These are phyloP conservation scores for Arachis stenosperma DNA, from an alignment of 306 rosid genomes.

Conservation along the genomic window DNA sequence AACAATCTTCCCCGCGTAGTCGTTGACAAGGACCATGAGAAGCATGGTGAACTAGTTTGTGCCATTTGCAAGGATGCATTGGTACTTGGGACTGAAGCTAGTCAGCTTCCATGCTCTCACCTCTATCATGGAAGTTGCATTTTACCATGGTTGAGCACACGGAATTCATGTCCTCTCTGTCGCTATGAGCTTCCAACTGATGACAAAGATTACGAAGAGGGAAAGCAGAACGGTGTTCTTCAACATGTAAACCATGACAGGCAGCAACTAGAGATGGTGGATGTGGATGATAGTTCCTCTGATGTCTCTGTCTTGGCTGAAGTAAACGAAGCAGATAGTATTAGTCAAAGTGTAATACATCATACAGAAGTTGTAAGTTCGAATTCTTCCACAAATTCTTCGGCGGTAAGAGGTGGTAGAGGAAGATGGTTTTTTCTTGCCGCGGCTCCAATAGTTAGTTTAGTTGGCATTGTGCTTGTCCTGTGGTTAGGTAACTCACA, in stretches of 20 bases:
- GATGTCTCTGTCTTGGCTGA: slow-evolving; percentile 52
- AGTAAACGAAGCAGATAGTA: slow-evolving; percentile 46
- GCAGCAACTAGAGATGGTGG: slow-evolving; percentile 48
- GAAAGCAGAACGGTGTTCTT: slow-evolving; percentile 52
- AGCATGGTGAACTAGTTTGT: slow-evolving; percentile 70
- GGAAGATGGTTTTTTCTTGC: slow-evolving; percentile 85
- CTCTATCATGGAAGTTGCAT: slow-evolving; percentile 85
- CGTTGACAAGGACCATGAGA: slow-evolving; percentile 63
- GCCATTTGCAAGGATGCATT: slow-evolving; percentile 91
- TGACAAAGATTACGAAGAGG: slow-evolving; percentile 85
- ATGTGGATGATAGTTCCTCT: slow-evolving; percentile 45
- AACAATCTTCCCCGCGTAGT: slow-evolving; percentile 61
- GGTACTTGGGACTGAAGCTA: slow-evolving; percentile 60
- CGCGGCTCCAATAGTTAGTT: slow-evolving; percentile 89
- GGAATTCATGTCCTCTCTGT: slow-evolving; percentile 94
- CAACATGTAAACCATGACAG: slow-evolving; percentile 46
- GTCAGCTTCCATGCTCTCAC: slow-evolving; percentile 88
- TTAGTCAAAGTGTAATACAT: slow-evolving; percentile 40
- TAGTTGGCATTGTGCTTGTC: slow-evolving; percentile 81
- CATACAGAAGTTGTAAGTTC: slow-evolving; percentile 31
- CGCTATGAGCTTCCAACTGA: slow-evolving; percentile 95
- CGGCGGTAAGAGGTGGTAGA: slow-evolving; percentile 52
- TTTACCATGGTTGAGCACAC: slow-evolving; percentile 86
- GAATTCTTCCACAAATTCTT: slow-evolving; percentile 40
- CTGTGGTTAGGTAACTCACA: slow-evolving; percentile 84